Conservation (phyloP, 331 rosid genomes). For the Dryas integrifolia region DNA sequence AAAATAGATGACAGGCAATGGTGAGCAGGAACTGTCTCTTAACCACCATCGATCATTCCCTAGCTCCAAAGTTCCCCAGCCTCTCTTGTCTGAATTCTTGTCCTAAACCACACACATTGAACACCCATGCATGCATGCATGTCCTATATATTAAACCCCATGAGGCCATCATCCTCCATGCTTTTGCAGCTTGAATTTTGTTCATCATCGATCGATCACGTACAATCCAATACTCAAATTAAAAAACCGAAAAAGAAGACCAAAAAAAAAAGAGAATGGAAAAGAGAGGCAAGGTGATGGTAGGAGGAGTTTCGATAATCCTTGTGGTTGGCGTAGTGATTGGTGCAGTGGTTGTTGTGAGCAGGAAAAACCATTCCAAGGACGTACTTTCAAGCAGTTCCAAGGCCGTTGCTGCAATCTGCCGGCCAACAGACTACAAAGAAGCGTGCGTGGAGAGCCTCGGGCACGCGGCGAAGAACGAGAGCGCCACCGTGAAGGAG, state of each 20-base stretch:
- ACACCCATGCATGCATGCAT: conserved; percentile 1
- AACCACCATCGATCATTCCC: background rate
- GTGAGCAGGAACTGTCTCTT: background rate
- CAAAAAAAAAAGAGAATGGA: background rate
- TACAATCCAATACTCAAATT: no score
- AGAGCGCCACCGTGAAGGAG: conserved; percentile 29
- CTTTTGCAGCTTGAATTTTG: background rate
- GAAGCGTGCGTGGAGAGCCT: conserved; percentile 39
- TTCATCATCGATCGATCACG: background rate
- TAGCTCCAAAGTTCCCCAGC: background rate
- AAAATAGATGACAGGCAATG: background rate
- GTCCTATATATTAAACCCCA: background rate
- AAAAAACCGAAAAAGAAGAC: no score
- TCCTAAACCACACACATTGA: conserved; percentile 9
- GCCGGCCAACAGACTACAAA: conserved; percentile 38
- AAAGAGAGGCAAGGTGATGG: conserved; percentile 7
- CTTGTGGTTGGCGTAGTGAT: conserved; percentile 32
- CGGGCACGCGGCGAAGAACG: conserved; percentile 9
- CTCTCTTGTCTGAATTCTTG: background rate
- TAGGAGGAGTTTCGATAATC: conserved; percentile 25
- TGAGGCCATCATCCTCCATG: background rate
- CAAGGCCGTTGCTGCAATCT: conserved; percentile 35
- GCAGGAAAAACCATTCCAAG: background rate
- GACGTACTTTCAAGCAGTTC: conserved; percentile 17
- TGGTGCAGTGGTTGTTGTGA: conserved; percentile 16